These are phyloP conservation scores for Quercus engelmannii DNA, from an alignment of 306 rosid genomes.

Conservation along the genomic window DNA sequence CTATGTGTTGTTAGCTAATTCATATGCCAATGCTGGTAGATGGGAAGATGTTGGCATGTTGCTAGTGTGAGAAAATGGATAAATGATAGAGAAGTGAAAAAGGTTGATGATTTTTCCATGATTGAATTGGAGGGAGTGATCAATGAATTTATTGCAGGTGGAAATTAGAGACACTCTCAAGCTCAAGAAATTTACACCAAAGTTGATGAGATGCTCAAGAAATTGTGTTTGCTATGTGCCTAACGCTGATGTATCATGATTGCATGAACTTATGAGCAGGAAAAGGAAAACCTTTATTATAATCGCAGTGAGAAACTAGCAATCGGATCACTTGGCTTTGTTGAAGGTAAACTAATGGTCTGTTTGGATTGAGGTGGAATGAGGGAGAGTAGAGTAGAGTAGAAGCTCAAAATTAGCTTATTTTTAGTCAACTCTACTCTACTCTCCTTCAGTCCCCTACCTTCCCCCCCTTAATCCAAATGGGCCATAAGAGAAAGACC, in stretches of 20 bases:
- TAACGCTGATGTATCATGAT: conserved; percentile 16
- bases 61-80: conserved; percentile 49
- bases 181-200: conserved; percentile 37
- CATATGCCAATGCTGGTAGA: conserved; percentile 54
- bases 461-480: too few relatives aligned
- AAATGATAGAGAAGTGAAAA: conserved; percentile 65
- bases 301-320: conserved; percentile 68
- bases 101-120: conserved; percentile 54
- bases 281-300: conserved; percentile 42
- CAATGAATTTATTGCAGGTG: conserved; percentile 59
- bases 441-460: too few relatives aligned
- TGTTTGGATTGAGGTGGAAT: too few relatives aligned
- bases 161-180: conserved; percentile 36
- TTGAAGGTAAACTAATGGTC: conserved; percentile 19
- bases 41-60: conserved; percentile 58
- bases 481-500: too few relatives aligned
- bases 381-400: conserved; percentile 19
- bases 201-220: conserved; percentile 46
- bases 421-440: too few relatives aligned
- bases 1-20: conserved; percentile 51
- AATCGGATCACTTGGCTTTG: conserved; percentile 44
- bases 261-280: conserved; percentile 45
- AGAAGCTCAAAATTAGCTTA: too few relatives aligned
- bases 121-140: conserved; percentile 58
- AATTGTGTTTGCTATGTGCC: conserved; percentile 38